A percentile compares a stretch with the other conserved stretches of the same genome.
These are phyloP conservation scores for Cephaloascus albidus DNA, from an alignment of 805 yeast species.

Conservation along the genomic window DNA sequence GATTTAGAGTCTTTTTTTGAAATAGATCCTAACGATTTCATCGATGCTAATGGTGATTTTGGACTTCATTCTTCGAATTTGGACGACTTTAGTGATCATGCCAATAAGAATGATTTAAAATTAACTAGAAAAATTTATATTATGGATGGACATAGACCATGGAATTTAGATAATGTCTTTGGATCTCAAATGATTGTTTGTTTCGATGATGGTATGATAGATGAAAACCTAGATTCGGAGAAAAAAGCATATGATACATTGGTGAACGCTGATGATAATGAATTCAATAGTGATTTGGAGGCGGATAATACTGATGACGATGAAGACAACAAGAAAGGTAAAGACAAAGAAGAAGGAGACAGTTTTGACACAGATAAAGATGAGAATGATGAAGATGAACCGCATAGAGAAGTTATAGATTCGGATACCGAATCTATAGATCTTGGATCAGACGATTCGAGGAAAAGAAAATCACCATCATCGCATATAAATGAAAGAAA, in stretches of 20 bases:
- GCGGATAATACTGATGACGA: slow-evolving; percentile 19
- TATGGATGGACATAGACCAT: slow-evolving; percentile 89
- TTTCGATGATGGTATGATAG: slow-evolving; percentile 78
- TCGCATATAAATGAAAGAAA: slow-evolving; percentile 19
- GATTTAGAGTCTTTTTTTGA: slow-evolving; percentile 73
- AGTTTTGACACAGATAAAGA: slow-evolving; percentile 15
- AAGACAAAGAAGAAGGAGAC: slow-evolving; percentile 20
- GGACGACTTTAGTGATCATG: slow-evolving; percentile 8
- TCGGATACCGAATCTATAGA: slow-evolving; percentile 8
- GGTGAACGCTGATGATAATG: slow-evolving; percentile 27
- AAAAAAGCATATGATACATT: slow-evolving; percentile 52
- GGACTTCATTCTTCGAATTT: not conserved
- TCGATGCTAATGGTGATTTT: slow-evolving; percentile 22
- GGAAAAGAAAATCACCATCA: slow-evolving; percentile 19
- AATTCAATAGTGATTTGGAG: slow-evolving; percentile 23
- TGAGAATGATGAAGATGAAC: slow-evolving; percentile 7
- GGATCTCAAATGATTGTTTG: slow-evolving; percentile 74
- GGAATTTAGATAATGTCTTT: slow-evolving; percentile 90
- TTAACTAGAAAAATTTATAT: slow-evolving; percentile 61
- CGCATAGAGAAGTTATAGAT: slow-evolving; percentile 9
- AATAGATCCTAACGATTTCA: slow-evolving; percentile 44
- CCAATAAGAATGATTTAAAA: slow-evolving; percentile 15
- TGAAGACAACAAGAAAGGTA: slow-evolving; percentile 19
- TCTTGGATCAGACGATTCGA: slow-evolving; percentile 9
- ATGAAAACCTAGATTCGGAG: slow-evolving; percentile 46